Conservation (phyloP, 1,139 yeast species). For the Suhomyces terraborum region DNA sequence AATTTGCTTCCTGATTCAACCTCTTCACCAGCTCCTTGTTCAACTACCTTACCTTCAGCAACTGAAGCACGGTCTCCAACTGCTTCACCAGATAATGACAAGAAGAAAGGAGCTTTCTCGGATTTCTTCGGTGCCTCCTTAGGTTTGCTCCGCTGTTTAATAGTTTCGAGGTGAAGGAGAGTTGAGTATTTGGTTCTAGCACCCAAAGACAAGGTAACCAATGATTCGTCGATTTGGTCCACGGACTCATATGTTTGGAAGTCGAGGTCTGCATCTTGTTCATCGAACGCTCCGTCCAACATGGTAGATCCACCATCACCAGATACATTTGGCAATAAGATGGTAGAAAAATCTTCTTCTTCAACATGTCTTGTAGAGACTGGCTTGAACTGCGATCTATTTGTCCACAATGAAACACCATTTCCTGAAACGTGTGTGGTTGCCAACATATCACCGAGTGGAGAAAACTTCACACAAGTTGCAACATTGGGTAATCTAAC, state of each 20-base stretch:
- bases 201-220: conserved; percentile 74
- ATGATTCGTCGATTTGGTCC: conserved; percentile 62
- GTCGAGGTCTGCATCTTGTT: conserved; percentile 29
- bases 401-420: conserved; percentile 92
- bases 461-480: conserved; percentile 78
- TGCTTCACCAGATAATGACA: conserved; percentile 62
- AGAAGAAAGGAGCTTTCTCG: conserved; percentile 78
- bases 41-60: conserved; percentile 48
- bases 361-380: conserved; percentile 75
- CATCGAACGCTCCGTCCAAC: conserved; percentile 76
- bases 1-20: conserved; percentile 29
- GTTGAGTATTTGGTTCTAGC: conserved; percentile 82
- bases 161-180: conserved; percentile 76
- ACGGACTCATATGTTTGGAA: conserved; percentile 51
- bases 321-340: conserved; percentile 71
- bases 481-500: conserved; percentile 76
- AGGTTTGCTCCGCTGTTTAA: conserved; percentile 86
- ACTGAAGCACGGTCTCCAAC: conserved; percentile 72
- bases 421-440: conserved; percentile 90
- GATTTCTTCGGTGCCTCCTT: conserved; percentile 87
- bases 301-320: conserved; percentile 79
- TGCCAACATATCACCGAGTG: conserved; percentile 88
- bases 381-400: conserved; percentile 78
- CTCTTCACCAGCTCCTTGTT: conserved; percentile 12
- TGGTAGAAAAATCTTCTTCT: conserved; percentile 66